These are phyloP conservation scores for Amylostereum areolatum DNA, from an alignment of 1,284 basidiomycete species.

Conservation along the genomic window DNA sequence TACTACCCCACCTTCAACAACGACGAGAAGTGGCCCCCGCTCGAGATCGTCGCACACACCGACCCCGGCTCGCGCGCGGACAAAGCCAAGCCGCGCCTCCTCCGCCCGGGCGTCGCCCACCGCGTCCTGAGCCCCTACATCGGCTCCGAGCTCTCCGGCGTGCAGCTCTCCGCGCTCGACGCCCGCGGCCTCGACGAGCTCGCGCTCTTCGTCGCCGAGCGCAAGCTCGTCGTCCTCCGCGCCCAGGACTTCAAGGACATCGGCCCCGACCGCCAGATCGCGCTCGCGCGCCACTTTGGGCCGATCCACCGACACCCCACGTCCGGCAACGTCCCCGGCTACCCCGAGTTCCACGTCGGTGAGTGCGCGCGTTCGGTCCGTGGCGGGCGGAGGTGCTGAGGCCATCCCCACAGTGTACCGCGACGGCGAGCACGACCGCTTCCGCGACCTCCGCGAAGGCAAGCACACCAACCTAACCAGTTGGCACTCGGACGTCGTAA, in stretches of 20 bases:
- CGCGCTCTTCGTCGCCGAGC: slow-evolving; percentile 51
- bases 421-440: slow-evolving; percentile 24
- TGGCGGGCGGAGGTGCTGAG: too few relatives aligned
- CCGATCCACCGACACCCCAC: slow-evolving; percentile 56
- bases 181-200: slow-evolving; percentile 55
- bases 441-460: slow-evolving; percentile 25
- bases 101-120: slow-evolving; percentile 32
- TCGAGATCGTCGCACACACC: slow-evolving; percentile 27
- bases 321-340: slow-evolving; percentile 41
- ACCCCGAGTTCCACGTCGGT: slow-evolving; percentile 49
- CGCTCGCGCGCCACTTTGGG: slow-evolving; percentile 45
- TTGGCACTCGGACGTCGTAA: slow-evolving; percentile 43
- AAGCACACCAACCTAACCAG: slow-evolving; percentile 23
- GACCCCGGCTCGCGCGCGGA: slow-evolving; percentile 47
- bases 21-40: slow-evolving; percentile 38
- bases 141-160: slow-evolving; percentile 53
- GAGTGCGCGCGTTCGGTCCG: slow-evolving; percentile 9
- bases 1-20: slow-evolving; percentile 40
- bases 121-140: slow-evolving; percentile 47
- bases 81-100: slow-evolving; percentile 43
- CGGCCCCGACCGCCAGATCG: slow-evolving; percentile 42
- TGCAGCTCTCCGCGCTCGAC: slow-evolving; percentile 51
- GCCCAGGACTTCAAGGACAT: slow-evolving; percentile 57
- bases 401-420: slow-evolving; percentile 31
- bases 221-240: slow-evolving; percentile 52